Base-by-base conservation (phyloP, 352 stramenopile genomes). In the Globisporangium yorkense region DNA sequence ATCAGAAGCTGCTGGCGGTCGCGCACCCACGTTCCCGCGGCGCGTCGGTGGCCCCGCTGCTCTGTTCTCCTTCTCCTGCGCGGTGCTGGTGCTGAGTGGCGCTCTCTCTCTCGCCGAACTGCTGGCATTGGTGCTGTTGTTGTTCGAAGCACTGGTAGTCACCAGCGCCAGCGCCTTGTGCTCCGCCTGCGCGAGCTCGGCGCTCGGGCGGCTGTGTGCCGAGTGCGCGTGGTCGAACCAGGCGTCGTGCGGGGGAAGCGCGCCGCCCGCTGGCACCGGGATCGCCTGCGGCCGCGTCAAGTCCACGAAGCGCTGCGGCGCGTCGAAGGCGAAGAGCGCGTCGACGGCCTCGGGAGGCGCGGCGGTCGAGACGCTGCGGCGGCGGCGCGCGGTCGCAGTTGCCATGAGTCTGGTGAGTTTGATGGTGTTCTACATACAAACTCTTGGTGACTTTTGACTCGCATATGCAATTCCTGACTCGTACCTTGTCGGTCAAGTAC, bases 251-350 rank as follows among this genome's bases (percentile, higher is more conserved):
- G 58, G 37, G 1, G 53, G n/a, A n/a, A 59, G 58, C 27, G 51
- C 43, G n/a, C 57, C 55, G 29, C 52, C 59, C 2, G 15, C 44
- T 5, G 43, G 12, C n/a, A n/a, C 8, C 18, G 15, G 48, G 43
- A 18, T 53, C 54, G 29, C 39, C 55, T 58, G 56, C n/a, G 68
- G 63, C 0, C 59, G 72, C 24, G 63, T 73, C 21, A 89, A 70
- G 66, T 92, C 77, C 21, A 67, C 47, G 51, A 80, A 89, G 39
- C 63, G 57, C 54, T 80, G 74, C 47, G 82, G 74, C 40, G 75
- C 79, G 58, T 89, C 82, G 53, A 92, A 92, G 70, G 88, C 82
- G 65, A 89, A 92, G 16, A 88, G 68, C 50, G 71, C 55, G 62
- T 89, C 78, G 10, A 90, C 51, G 46, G 44, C 54, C 20, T 41